Evolutionary conservation across 192 early-diverging fungal species (phyloP), one percentile per base, ranked within the genome.

Genomic region (Umbelopsis isabellina): DNA sequence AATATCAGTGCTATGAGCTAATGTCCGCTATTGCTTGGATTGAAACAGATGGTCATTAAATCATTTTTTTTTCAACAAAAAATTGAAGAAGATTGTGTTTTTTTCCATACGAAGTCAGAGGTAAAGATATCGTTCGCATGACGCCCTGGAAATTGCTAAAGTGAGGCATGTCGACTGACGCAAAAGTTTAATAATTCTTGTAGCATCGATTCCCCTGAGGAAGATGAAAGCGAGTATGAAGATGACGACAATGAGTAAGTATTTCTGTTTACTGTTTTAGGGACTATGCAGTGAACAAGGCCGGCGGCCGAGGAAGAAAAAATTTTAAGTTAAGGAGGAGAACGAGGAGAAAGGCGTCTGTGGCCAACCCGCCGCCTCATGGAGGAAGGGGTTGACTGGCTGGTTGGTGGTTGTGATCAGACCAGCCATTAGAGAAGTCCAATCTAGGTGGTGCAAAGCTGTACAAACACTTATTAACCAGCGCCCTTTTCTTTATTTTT

Each of bases 1-100:
- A 58, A 71, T 30, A 33, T 74, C 48, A 41, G 37, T 10, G 10
- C 15, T 21, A 21, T 69, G 49, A 66, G 48, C 65, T 72, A 61
- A 72, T 16, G 27, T 49, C 46, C 61, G 49, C 44, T 73, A 33
- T 61, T 18, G 46, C 48, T 30, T 44, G 65, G 71, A 21, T 25
- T 22, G 53, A 49, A 45, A 25, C 71, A 95, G 93, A 50, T 96
- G 94, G 96, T 93, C 93, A 33, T 93, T 97, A 79, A 95, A 99
- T 87, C 96, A 95, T 86, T 98, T 99, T 75, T 98, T 99, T 83
- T 92, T 92, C 70, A 98, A 99, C 79, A 88, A 90, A 67, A 90
- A 90, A 72, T 77, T 95, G 74, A 97, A 95, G 78, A 85, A 95
- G 51, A 92, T 99, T 45, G 85, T 99, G 13, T 98, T 96, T 75